A percentile compares a stretch with the other conserved stretches of the same genome.
Conservation (phyloP, 495 filamentous ascomycete genomes). For the Podospora pseudoanserina region DNA sequence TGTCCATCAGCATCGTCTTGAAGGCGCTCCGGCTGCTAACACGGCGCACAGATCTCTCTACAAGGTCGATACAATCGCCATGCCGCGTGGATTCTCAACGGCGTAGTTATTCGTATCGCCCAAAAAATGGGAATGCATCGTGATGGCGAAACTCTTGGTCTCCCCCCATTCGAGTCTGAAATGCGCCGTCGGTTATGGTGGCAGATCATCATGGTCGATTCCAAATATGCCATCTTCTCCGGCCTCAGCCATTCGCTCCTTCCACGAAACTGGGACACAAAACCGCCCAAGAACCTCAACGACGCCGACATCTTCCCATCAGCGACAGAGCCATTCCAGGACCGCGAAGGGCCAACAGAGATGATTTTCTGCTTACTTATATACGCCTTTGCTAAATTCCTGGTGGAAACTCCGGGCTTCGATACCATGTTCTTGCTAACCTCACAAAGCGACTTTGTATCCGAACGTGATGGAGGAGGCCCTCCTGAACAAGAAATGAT, state of each 20-base stretch:
- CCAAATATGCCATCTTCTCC: slow-evolving; percentile 54
- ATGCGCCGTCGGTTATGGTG: slow-evolving; percentile 69
- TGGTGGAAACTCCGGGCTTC: slow-evolving; percentile 43
- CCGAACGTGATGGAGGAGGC: neutral
- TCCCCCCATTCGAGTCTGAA: slow-evolving; percentile 64
- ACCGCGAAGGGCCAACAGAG: slow-evolving; percentile 58
- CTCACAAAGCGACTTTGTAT: slow-evolving; percentile 17
- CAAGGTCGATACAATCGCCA: slow-evolving; percentile 51
- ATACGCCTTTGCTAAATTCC: slow-evolving; percentile 47
- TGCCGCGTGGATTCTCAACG: slow-evolving; percentile 50
- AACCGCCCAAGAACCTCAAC: slow-evolving; percentile 51
- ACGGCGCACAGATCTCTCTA: slow-evolving; percentile 39
- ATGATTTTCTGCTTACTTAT: slow-evolving; percentile 65
- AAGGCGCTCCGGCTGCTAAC: slow-evolving; percentile 18
- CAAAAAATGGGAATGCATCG: slow-evolving; percentile 71
- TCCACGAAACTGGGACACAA: slow-evolving; percentile 47
- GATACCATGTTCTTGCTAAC: slow-evolving; percentile 43
- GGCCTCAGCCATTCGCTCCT: slow-evolving; percentile 58
- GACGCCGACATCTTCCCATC: slow-evolving; percentile 57
- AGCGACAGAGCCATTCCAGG: slow-evolving; percentile 52
- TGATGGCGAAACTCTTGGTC: slow-evolving; percentile 62
- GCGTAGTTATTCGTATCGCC: slow-evolving; percentile 60
- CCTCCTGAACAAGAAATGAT: slow-evolving; percentile 39
- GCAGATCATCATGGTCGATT: slow-evolving; percentile 67
- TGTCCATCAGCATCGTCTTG: slow-evolving; percentile 13